These are phyloP conservation scores for Phytophthora crassamura DNA, from an alignment of 352 stramenopile species.

Conservation along the genomic window DNA sequence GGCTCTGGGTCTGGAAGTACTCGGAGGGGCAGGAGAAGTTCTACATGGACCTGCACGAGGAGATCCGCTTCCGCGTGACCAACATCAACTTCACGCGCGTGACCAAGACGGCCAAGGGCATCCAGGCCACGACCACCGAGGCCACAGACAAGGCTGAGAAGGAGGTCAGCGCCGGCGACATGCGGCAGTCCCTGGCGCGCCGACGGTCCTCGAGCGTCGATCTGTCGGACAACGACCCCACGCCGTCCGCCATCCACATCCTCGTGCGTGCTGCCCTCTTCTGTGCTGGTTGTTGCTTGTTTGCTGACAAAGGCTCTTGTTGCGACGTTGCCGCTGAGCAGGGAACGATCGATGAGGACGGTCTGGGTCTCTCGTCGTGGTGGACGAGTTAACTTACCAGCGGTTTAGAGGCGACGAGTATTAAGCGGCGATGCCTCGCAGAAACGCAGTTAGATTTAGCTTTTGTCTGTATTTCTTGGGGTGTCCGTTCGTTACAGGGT, in stretches of 20 bases:
- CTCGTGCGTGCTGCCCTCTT: conserved; percentile 48
- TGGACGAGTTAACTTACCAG: conserved; percentile 53
- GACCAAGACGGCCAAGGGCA: conserved; percentile 88
- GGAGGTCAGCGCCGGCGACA: conserved; percentile 57
- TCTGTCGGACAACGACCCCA: conserved; percentile 83
- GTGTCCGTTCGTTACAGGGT: conserved; percentile 31
- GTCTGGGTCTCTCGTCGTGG: conserved; percentile 84
- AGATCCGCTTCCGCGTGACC: conserved; percentile 87
- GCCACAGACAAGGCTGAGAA: conserved; percentile 71
- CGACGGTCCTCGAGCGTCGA: conserved; percentile 86
- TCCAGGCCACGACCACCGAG: conserved; percentile 86
- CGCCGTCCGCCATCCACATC: conserved; percentile 85
- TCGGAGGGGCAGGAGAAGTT: conserved; percentile 88
- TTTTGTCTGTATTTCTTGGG: conserved; percentile 6
- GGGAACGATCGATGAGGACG: conserved; percentile 90
- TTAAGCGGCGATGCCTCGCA: conserved; percentile 23
- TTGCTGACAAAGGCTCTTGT: background rate
- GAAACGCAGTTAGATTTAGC: conserved; percentile 15
- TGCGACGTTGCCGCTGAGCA: conserved; percentile 20
- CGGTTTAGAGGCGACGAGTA: background rate
- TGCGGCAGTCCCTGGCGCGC: conserved; percentile 74
- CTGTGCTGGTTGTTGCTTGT: background rate
- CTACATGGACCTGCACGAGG: conserved; percentile 90
- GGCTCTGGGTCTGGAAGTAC: conserved; percentile 90
- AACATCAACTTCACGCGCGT: conserved; percentile 92